A percentile compares a stretch with the other conserved stretches of the same genome.
phyloP scores from a whole-genome alignment of 768 basidiomycete species.

The Rhizopogon vesiculosus region DNA sequence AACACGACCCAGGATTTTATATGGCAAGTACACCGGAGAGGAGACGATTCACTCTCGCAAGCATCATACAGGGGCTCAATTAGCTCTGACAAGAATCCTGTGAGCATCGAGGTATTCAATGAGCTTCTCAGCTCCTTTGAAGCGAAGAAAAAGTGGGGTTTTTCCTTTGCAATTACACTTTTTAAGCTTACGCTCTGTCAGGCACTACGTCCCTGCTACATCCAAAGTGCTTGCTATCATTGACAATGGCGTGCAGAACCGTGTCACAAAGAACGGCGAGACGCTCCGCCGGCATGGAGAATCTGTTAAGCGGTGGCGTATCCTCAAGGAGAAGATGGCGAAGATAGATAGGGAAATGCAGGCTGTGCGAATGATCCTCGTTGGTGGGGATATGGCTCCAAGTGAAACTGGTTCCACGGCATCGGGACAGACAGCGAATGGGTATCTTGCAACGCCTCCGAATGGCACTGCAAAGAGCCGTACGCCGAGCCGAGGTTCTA shows the following conservation, averaged over 20 bases:
- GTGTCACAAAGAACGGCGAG: slow-evolving; percentile 96
- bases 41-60: slow-evolving; percentile 40
- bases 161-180: slow-evolving; percentile 4
- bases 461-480: slow-evolving; percentile 35
- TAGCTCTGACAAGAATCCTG: slow-evolving; percentile 44
- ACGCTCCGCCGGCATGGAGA: slow-evolving; percentile 87
- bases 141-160: slow-evolving; percentile 79
- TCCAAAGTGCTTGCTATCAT: slow-evolving; percentile 91
- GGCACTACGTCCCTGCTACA: slow-evolving; percentile 93
- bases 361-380: slow-evolving; percentile 53
- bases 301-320: slow-evolving; percentile 82
- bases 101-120: slow-evolving; percentile 60
- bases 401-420: slow-evolving; percentile 71
- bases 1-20: slow-evolving; percentile 65
- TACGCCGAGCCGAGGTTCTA: slow-evolving; percentile 37
- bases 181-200: slow-evolving; percentile 26
- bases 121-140: slow-evolving; percentile 71
- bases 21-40: slow-evolving; percentile 67
- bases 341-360: slow-evolving; percentile 85
- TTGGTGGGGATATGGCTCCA: slow-evolving; percentile 42
- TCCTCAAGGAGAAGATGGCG: slow-evolving; percentile 71
- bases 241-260: slow-evolving; percentile 89
- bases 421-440: slow-evolving; percentile 53
- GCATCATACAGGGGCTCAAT: slow-evolving; percentile 42
- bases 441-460: slow-evolving; percentile 63